Evolutionary conservation across 108 stramenopile genomes (phyloP).

Genomic region (Chaetoceros tenuissimus): DNA sequence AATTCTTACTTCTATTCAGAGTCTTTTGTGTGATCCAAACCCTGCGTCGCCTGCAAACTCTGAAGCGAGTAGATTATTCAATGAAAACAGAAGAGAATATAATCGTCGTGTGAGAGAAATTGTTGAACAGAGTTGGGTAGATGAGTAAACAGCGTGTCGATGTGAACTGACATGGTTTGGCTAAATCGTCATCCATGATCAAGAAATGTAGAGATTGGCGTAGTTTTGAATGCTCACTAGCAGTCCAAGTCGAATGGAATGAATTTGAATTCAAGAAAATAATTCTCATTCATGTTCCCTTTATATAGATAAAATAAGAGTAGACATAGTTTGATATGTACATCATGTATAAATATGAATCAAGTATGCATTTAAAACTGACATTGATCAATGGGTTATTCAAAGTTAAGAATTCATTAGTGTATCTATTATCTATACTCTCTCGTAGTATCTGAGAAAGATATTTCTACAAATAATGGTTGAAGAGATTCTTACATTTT

Average conservation of each 20-base stretch:
- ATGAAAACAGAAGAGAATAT: slow-evolving; percentile 97
- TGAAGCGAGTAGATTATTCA: slow-evolving; percentile 95
- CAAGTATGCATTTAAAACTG: too few relatives aligned
- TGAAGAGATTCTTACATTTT: too few relatives aligned
- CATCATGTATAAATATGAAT: too few relatives aligned
- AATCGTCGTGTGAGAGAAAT: slow-evolving; percentile 96
- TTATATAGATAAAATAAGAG: not conserved
- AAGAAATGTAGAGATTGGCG: not conserved
- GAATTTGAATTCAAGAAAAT: not conserved
- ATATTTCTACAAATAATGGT: too few relatives aligned
- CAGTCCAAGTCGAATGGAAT: too few relatives aligned
- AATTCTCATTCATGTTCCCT: not conserved
- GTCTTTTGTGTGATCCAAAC: slow-evolving; percentile 98
- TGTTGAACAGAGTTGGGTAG: slow-evolving; percentile 97
- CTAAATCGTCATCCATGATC: not conserved
- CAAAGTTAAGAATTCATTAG: too few relatives aligned
- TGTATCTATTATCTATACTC: too few relatives aligned
- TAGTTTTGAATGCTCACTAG: not conserved
- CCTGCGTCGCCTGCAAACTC: slow-evolving; percentile 95
- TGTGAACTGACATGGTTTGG: not conserved
- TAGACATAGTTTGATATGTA: not conserved
- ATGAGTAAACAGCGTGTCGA: slow-evolving; percentile 24
- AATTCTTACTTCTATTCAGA: slow-evolving; percentile 98
- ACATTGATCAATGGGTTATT: too few relatives aligned
- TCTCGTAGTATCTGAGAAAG: too few relatives aligned